These are phyloP conservation scores for Chenopodium suecicum DNA, from an alignment of 148 eudicot species.

Conservation along the genomic window DNA sequence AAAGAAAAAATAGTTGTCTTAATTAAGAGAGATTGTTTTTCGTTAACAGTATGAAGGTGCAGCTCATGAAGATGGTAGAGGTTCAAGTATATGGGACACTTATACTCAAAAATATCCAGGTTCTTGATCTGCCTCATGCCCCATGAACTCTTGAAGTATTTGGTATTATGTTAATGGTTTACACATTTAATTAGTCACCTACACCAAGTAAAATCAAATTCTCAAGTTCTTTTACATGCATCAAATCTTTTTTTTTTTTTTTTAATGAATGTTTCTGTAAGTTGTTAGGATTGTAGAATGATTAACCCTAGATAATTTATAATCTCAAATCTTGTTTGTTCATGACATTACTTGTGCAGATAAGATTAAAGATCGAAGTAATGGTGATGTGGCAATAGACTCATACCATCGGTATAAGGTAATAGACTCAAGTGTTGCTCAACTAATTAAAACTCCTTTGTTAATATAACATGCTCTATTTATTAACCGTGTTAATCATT, in stretches of 20 bases:
- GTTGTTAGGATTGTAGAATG: background rate
- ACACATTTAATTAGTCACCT: background rate
- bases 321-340: background rate
- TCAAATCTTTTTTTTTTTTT: background rate
- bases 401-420: conserved; percentile 42
- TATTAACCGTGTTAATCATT: background rate
- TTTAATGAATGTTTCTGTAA: too few species aligned
- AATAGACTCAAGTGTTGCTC: background rate
- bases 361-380: conserved; percentile 37
- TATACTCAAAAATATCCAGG: conserved; percentile 39
- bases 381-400: conserved; percentile 38
- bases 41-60: conserved; percentile 40
- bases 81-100: conserved; percentile 39
- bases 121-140: background rate
- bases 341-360: conserved; percentile 16
- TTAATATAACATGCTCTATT: background rate
- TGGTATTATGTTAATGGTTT: background rate
- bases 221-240: background rate
- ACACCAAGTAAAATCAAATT: background rate
- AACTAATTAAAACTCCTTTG: background rate
- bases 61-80: conserved; percentile 37
- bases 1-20: background rate
- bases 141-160: background rate
- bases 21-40: background rate
- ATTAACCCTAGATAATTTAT: background rate